Conservation (phyloP, 768 basidiomycete genomes). For the Amanita phalloides region DNA sequence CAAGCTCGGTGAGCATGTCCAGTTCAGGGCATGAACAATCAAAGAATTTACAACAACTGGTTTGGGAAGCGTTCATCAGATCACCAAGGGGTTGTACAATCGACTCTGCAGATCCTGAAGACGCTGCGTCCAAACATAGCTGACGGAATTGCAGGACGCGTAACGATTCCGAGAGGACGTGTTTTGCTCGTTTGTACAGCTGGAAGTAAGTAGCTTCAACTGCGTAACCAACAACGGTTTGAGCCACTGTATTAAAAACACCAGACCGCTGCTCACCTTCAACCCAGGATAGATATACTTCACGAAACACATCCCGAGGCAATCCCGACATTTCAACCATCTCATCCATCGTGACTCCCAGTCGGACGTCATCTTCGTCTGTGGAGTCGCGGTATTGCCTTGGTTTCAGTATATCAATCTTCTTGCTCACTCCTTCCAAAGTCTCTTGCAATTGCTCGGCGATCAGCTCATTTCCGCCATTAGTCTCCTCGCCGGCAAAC, state of each 20-base stretch:
- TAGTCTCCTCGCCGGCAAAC: constrained; percentile 30
- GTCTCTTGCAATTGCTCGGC: constrained; percentile 33
- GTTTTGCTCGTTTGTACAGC: constrained; percentile 72
- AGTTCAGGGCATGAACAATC: constrained; percentile 79
- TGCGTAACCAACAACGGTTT: constrained; percentile 14
- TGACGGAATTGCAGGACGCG: constrained; percentile 73
- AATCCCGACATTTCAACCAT: constrained; percentile 63
- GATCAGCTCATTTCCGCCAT: constrained; percentile 32
- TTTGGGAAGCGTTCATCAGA: constrained; percentile 74
- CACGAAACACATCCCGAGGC: constrained; percentile 39
- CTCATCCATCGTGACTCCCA: constrained; percentile 63
- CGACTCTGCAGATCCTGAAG: constrained; percentile 8
- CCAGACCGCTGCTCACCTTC: constrained; percentile 39
- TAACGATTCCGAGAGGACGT: constrained; percentile 72
- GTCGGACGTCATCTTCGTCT: constrained; percentile 24
- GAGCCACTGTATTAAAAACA: neutral
- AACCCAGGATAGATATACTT: constrained; percentile 71
- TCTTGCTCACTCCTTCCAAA: constrained; percentile 33
- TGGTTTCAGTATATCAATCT: constrained; percentile 45
- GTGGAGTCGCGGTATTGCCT: constrained; percentile 8
- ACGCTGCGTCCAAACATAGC: constrained; percentile 40
- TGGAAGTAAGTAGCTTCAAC: constrained; percentile 78
- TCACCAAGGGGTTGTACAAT: constrained; percentile 39
- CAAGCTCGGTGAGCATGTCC: constrained; percentile 55
- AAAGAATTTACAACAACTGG: constrained; percentile 54